A percentile compares a stretch with the other conserved stretches of the same genome.
phyloP scores from a whole-genome alignment of 306 rosid genomes.

The Nissolia schottii region DNA sequence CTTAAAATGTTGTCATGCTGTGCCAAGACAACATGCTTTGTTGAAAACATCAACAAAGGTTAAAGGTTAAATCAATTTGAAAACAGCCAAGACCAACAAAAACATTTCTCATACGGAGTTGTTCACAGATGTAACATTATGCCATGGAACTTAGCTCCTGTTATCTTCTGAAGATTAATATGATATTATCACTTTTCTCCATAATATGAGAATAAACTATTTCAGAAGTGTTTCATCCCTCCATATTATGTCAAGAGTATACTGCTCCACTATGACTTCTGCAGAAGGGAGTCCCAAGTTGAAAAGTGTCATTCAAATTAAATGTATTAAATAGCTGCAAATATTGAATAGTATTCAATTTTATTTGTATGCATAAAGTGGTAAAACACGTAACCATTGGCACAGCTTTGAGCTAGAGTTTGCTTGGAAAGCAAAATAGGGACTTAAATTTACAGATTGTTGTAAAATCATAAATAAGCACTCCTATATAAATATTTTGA shows the following conservation, averaged over 20 bases:
- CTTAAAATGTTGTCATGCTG: neutral
- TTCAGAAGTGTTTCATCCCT: neutral
- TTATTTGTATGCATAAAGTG: neutral
- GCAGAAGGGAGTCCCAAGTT: neutral
- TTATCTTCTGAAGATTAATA: neutral
- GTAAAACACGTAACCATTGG: neutral
- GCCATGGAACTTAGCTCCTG: neutral
- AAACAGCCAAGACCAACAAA: neutral
- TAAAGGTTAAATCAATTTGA: neutral
- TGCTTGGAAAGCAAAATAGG: neutral
- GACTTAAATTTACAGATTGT: neutral
- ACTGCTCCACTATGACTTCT: neutral
- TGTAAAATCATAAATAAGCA: neutral
- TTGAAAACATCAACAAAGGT: neutral
- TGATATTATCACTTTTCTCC: neutral
- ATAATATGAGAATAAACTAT: neutral
- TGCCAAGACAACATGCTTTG: neutral
- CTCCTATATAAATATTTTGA: neutral
- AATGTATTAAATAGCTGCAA: neutral
- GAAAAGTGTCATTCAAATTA: neutral
- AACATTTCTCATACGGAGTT: neutral
- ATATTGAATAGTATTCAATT: neutral
- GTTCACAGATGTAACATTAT: neutral
- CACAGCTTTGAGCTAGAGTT: neutral
- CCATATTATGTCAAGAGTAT: neutral